A percentile compares a stretch with the other conserved stretches of the same genome.
phyloP scores from a whole-genome alignment of 2,329 filamentous ascomycete species.

The Penicillium hesseltinei region DNA sequence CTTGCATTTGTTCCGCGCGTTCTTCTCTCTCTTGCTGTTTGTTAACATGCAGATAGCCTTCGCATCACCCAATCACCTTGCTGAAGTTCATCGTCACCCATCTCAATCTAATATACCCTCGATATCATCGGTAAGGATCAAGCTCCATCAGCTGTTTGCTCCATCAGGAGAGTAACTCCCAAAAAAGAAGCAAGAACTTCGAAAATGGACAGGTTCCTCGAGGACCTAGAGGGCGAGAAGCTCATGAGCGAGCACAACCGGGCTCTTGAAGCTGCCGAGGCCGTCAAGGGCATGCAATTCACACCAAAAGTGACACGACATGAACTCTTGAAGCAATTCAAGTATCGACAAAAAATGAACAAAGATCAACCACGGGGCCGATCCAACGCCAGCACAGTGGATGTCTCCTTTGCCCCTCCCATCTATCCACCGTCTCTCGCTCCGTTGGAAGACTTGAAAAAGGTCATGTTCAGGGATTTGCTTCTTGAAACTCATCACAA shows the following conservation, averaged over 20 bases:
- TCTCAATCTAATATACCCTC: background rate
- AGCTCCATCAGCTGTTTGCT: background rate
- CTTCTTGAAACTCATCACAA: constrained; percentile 40
- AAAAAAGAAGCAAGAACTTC: background rate
- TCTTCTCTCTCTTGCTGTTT: background rate
- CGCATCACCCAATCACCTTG: background rate
- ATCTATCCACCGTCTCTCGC: constrained; percentile 11
- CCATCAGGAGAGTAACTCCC: background rate
- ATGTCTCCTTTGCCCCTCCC: background rate
- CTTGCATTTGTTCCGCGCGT: background rate
- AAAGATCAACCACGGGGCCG: background rate
- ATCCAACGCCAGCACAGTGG: background rate
- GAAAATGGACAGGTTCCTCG: background rate
- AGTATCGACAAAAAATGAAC: background rate
- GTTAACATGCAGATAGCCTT: background rate
- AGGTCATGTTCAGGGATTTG: constrained; percentile 33
- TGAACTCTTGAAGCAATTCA: background rate
- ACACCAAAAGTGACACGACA: background rate
- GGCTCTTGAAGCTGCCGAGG: background rate
- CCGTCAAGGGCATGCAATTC: background rate
- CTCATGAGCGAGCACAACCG: background rate
- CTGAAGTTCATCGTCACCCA: background rate
- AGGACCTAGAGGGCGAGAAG: background rate
- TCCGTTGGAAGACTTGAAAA: constrained; percentile 18
- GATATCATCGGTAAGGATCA: background rate